phyloP scores from a whole-genome alignment of 441 rosid species.

The Raphanus hybrid region DNA sequence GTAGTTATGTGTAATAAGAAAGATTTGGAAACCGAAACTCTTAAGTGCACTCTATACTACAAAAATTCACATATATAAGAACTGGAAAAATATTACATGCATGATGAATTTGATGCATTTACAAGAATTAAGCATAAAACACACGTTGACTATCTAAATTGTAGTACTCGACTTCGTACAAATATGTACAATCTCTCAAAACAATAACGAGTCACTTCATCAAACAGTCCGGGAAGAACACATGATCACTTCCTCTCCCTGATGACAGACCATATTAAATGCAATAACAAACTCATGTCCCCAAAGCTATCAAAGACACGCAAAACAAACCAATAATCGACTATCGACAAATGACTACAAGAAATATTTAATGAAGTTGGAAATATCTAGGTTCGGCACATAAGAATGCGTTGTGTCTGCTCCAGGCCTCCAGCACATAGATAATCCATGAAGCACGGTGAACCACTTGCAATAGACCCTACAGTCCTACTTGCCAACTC shows the following conservation, averaged over 20 bases:
- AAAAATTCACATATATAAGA: not conserved
- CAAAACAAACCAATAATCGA: not conserved
- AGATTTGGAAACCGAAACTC: too few relatives aligned
- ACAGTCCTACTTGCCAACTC: constrained; percentile 7
- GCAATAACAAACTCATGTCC: constrained; percentile 9
- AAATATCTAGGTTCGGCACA: not conserved
- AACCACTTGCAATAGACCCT: constrained; percentile 15
- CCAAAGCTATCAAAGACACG: not conserved
- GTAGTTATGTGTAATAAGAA: too few relatives aligned
- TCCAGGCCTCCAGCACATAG: constrained; percentile 1
- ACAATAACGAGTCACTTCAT: not conserved
- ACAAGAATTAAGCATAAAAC: not conserved
- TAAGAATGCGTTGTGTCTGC: constrained; percentile 12
- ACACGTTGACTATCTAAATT: not conserved
- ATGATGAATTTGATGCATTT: too few relatives aligned
- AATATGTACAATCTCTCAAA: constrained; percentile 3
- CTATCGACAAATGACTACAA: constrained; percentile 2
- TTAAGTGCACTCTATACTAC: not conserved
- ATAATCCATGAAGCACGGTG: constrained; percentile 13
- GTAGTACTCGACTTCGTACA: not conserved
- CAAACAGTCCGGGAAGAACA: not conserved
- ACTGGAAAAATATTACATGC: not conserved
- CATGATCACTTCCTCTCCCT: not conserved
- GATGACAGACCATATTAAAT: constrained; percentile 11
- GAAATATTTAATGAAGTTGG: not conserved